A percentile compares a stretch with the other conserved stretches of the same genome.
These are phyloP conservation scores for Arctium minus DNA, from an alignment of 129 eudicot genomes.

Conservation along the genomic window DNA sequence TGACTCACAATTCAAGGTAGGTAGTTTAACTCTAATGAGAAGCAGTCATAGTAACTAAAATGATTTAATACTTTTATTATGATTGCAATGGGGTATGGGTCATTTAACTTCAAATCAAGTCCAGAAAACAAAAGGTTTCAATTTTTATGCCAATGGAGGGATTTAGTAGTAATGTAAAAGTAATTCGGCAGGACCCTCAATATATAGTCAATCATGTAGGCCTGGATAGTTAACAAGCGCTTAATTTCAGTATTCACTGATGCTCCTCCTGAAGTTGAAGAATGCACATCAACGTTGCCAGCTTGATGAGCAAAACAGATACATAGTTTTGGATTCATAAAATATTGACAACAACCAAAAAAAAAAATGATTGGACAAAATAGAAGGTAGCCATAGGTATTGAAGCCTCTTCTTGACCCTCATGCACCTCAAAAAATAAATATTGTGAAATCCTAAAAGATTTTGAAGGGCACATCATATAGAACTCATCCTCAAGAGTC, in stretches of 20 bases:
- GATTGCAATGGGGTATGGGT: too few species aligned
- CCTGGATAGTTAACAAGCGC: neutral
- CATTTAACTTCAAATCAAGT: too few species aligned
- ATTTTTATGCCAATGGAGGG: too few species aligned
- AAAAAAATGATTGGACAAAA: neutral
- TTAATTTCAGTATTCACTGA: neutral
- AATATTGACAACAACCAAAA: neutral
- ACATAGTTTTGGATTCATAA: neutral
- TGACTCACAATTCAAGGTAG: neutral
- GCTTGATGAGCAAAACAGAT: neutral
- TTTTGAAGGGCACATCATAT: neutral
- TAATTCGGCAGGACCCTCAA: too few species aligned
- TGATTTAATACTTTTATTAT: too few species aligned
- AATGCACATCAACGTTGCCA: neutral
- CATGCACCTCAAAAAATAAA: neutral
- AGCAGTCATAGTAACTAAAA: neutral
- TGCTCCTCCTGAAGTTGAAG: neutral
- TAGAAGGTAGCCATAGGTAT: neutral
- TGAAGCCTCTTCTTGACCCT: neutral
- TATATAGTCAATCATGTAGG: neutral
- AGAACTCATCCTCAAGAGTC: neutral
- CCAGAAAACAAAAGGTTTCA: too few species aligned
- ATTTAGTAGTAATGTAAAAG: too few species aligned
- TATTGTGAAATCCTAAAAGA: neutral
- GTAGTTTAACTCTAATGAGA: neutral